Evolutionary conservation across 2,329 filamentous ascomycete genomes (phyloP), one percentile per base, ranked within the genome.

Genomic region (Cryphonectria naterciae): DNA sequence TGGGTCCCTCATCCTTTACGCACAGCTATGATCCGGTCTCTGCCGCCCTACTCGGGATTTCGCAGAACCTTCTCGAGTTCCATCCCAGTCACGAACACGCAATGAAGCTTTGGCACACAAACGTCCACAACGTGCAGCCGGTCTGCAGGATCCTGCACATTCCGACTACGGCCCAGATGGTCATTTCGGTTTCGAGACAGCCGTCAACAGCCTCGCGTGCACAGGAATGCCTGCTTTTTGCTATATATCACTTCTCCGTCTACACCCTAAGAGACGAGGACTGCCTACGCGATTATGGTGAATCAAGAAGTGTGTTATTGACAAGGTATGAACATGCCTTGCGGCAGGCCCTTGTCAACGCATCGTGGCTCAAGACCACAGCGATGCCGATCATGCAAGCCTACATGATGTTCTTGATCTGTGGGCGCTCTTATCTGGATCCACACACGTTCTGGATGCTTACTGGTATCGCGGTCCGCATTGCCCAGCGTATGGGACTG

Each of bases 341-440:
- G 0, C 82, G 84, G 25, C 81, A 85, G 68, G 85, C 86, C 2
- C 79, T 89, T 11, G 79, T 85, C 22, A 85, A 84, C 62, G 86
- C 83, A 0, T 82, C 81, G 0, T 85, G 87, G 58, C 78, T 89
- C 8, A 82, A 82, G 37, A 85, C 86, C 0, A 85, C 84, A 0
- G 85, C 87, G 63, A 73, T 87, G n/a, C 78, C 82, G n/a, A 82
- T 88, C 0, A 75, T 89, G 22, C 87, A 89, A 77, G 85, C 85
- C 0, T 83, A 85, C 62, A 78, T 85, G 0, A 77, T 89, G 0
- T 86, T 84, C 67, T 76, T 88, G 10, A 46, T 71, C 43, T 60
- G 61, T 41, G 63, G 60, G 41, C 69, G 66, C 0, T 10, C 41
- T 15, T 64, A 19, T 41, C n/a, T 68, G 56, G 85, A 86, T 71